Evolutionary conservation across 2,329 filamentous ascomycete species (phyloP), one percentile per base, ranked within the genome.

Genomic region (Colletotrichum sp.): DNA sequence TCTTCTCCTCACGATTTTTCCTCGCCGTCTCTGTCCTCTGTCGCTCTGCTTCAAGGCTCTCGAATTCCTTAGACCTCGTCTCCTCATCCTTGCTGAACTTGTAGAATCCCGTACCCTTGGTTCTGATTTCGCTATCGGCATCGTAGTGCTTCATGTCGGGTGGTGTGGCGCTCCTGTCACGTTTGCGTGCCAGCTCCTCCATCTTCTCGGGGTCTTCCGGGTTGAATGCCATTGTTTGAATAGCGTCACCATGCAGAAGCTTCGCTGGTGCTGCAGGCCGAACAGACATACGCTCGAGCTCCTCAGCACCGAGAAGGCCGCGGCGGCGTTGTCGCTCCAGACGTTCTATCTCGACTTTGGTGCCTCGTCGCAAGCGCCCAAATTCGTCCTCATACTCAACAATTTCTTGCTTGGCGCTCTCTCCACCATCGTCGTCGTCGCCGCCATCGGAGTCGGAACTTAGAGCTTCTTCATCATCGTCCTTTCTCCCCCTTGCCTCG

Each of bases 351-450:
- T 97, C 91, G 6, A 91, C 89, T 62, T 90, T 89, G 0, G 94
- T 96, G 21, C 93, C 94, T 57, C 86, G 91, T 5, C 96, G 88
- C 16, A 92, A 89, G n/a, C 97, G 93, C 4, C 97, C 97, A 80
- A 97, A 98, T 80, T 98, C 97, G 82, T 99, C 97, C 66, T 93
- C 90, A 81, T 95, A 97, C 77, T 98, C 96, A 7, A 98, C 86
- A n/a, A 94, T 83, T 68, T 95, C 31, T 88, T 86, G 83, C 57
- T 86, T 85, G 24, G 79, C 77, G 78, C 82, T 85, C 74, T 81
- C 58, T 76, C 80, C 72, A 5, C 78, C 83, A 16, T 86, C 85
- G 4, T 82, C 81, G n/a, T 83, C 83, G 2, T 85, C 83, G 4
- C 82, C 83, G 8, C 85, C 78, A 72, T 87, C 84, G 67, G 78